phyloP scores from a whole-genome alignment of 148 eudicot genomes.

The Camellia granthamiana region DNA sequence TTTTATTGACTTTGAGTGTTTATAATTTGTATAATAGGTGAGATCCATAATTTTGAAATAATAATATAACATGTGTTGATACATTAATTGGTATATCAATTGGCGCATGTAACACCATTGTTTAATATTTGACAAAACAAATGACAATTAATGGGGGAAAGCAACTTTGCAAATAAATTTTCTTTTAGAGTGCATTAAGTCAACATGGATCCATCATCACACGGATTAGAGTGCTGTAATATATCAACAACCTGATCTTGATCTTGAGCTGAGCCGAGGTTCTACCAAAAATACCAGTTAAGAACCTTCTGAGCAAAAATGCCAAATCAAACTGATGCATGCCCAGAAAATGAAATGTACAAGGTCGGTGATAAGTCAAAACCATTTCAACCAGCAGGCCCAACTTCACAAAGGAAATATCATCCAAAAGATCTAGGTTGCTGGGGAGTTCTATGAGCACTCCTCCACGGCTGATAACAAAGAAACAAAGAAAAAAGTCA shows the following conservation, averaged over 20 bases:
- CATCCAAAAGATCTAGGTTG: background rate
- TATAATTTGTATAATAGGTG: too few relatives aligned
- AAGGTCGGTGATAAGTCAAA: background rate
- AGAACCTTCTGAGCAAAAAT: background rate
- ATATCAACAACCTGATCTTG: background rate
- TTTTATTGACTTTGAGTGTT: too few relatives aligned
- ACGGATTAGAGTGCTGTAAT: background rate
- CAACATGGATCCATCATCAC: background rate
- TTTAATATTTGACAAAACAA: background rate
- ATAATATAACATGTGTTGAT: too few relatives aligned
- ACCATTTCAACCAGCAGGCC: background rate
- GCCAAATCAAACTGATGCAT: background rate
- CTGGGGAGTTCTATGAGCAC: background rate
- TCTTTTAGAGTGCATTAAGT: too few relatives aligned
- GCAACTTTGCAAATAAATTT: background rate
- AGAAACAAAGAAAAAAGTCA: background rate
- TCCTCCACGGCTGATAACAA: background rate
- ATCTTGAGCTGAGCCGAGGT: background rate
- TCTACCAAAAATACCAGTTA: background rate
- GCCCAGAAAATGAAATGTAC: background rate
- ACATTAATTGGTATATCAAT: too few relatives aligned
- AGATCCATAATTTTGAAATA: too few relatives aligned
- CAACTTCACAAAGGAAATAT: background rate
- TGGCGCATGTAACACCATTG: too few relatives aligned
- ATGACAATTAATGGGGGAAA: background rate